Evolutionary conservation across 768 basidiomycete species (phyloP).

Genomic region (Naganishia vaughanmartiniae): DNA sequence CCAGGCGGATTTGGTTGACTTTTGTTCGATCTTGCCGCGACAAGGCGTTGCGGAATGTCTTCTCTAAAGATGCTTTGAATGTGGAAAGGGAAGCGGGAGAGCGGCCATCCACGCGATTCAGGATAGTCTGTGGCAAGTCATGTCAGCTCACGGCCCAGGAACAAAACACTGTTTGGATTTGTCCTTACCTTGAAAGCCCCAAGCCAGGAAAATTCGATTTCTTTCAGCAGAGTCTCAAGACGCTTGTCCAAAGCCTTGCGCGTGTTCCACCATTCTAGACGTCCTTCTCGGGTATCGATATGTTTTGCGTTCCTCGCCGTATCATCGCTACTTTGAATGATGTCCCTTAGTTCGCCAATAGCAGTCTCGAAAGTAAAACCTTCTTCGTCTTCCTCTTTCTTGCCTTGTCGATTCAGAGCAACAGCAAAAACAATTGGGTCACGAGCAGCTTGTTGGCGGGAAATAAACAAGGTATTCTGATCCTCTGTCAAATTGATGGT

Average conservation of each 20-base stretch:
- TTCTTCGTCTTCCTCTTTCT: slow-evolving; percentile 73
- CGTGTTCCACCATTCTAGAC: slow-evolving; percentile 77
- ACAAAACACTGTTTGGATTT: slow-evolving; percentile 55
- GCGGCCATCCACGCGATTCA: slow-evolving; percentile 53
- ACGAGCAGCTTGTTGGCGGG: slow-evolving; percentile 65
- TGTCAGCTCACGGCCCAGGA: slow-evolving; percentile 41
- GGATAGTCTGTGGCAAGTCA: slow-evolving; percentile 40
- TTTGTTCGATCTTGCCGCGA: slow-evolving; percentile 63
- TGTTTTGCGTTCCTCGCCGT: slow-evolving; percentile 69
- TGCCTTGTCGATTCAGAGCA: slow-evolving; percentile 71
- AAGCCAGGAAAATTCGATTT: slow-evolving; percentile 93
- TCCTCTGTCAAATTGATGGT: slow-evolving; percentile 81
- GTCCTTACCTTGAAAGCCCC: slow-evolving; percentile 92
- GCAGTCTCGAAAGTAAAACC: slow-evolving; percentile 75
- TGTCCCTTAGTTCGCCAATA: slow-evolving; percentile 69
- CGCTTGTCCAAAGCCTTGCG: slow-evolving; percentile 72
- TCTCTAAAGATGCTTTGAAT: slow-evolving; percentile 69
- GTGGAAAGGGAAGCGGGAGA: slow-evolving; percentile 56
- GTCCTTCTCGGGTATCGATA: slow-evolving; percentile 55
- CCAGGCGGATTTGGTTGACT: slow-evolving; percentile 55
- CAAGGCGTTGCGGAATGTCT: slow-evolving; percentile 65
- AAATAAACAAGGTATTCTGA: slow-evolving; percentile 75
- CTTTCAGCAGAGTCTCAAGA: slow-evolving; percentile 69
- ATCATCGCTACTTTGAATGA: slow-evolving; percentile 74
- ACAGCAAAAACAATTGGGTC: slow-evolving; percentile 80